Evolutionary conservation across 108 stramenopile genomes (phyloP).

Genomic region (Craspedostauros australis): DNA sequence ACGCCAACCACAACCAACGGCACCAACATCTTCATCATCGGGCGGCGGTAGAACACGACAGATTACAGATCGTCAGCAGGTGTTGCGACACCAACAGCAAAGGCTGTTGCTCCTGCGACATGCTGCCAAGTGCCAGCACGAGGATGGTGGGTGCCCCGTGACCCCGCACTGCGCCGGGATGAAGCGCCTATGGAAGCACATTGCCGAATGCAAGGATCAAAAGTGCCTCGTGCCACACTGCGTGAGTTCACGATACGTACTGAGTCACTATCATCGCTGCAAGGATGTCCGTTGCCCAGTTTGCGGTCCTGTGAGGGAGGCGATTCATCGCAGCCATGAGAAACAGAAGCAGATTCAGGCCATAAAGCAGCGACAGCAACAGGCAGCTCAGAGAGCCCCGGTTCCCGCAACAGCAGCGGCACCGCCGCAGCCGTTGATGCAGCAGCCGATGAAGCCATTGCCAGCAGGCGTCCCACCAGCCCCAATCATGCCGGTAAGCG

Average conservation of each 20-base stretch:
- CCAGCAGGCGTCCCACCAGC: constrained; percentile 9
- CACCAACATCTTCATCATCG: constrained; percentile 28
- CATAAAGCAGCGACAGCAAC: constrained; percentile 73
- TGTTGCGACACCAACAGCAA: constrained; percentile 98
- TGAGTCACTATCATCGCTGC: constrained; percentile 98
- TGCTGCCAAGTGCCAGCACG: constrained; percentile 97
- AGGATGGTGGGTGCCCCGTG: constrained; percentile 88
- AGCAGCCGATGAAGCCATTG: constrained; percentile 2
- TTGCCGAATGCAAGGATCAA: constrained; percentile 97
- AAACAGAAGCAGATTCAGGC: constrained; percentile 92
- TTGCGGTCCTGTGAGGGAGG: constrained; percentile 96
- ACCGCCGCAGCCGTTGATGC: constrained; percentile 12
- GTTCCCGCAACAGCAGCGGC: constrained; percentile 4
- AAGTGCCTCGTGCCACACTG: constrained; percentile 96
- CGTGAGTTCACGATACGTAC: constrained; percentile 95
- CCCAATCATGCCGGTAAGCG: background rate
- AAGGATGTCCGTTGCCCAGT: constrained; percentile 97
- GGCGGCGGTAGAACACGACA: constrained; percentile 22
- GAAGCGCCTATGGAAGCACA: constrained; percentile 98
- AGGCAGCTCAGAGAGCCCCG: constrained; percentile 39
- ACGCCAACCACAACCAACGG: constrained; percentile 18
- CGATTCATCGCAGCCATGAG: constrained; percentile 93
- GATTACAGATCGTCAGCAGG: constrained; percentile 87
- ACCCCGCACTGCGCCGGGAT: constrained; percentile 98
- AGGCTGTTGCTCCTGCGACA: constrained; percentile 93